Percentiles rank a stretch among this genome's conserved stretches.
phyloP scores from a whole-genome alignment of 2,329 filamentous ascomycete genomes.

The Hymenotorrendiella dingleyae region DNA sequence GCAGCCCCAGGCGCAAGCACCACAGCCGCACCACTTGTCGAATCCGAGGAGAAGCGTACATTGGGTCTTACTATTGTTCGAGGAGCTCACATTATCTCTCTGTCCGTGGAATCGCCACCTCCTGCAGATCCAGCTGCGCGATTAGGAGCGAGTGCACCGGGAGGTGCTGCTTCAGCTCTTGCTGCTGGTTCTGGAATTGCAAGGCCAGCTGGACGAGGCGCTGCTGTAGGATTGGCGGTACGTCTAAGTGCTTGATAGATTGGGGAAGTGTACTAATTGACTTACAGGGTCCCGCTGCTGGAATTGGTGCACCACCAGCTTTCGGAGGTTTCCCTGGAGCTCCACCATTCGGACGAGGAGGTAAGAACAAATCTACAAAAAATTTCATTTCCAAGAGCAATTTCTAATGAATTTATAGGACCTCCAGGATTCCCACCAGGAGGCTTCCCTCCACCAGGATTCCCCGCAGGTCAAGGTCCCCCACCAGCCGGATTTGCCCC shows the following conservation, averaged over 20 bases:
- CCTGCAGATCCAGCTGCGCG: conserved; percentile 88
- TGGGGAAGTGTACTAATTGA: conserved; percentile 25
- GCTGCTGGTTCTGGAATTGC: conserved; percentile 83
- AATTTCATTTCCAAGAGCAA: neutral
- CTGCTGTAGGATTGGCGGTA: conserved; percentile 73
- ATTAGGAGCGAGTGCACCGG: conserved; percentile 70
- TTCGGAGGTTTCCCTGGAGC: conserved; percentile 48
- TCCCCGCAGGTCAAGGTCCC: conserved; percentile 55
- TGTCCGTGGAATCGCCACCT: conserved; percentile 92
- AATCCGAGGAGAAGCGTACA: conserved; percentile 96
- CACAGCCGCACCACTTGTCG: conserved; percentile 61
- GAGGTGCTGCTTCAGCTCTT: conserved; percentile 60
- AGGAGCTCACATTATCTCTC: conserved; percentile 88
- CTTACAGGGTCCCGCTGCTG: conserved; percentile 68
- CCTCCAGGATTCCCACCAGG: conserved; percentile 43
- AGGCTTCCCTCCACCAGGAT: conserved; percentile 30
- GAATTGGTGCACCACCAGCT: conserved; percentile 68
- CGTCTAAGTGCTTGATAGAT: conserved; percentile 23
- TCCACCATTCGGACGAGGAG: conserved; percentile 47
- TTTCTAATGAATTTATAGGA: conserved; percentile 14
- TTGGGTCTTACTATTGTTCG: conserved; percentile 91
- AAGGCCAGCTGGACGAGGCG: conserved; percentile 83
- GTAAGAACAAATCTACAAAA: conserved; percentile 42
- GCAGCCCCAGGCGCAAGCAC: conserved; percentile 49
- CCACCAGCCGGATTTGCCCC: conserved; percentile 43